Evolutionary conservation across 495 filamentous ascomycete genomes (phyloP).

Genomic region (Talaromyces trachyspermus): DNA sequence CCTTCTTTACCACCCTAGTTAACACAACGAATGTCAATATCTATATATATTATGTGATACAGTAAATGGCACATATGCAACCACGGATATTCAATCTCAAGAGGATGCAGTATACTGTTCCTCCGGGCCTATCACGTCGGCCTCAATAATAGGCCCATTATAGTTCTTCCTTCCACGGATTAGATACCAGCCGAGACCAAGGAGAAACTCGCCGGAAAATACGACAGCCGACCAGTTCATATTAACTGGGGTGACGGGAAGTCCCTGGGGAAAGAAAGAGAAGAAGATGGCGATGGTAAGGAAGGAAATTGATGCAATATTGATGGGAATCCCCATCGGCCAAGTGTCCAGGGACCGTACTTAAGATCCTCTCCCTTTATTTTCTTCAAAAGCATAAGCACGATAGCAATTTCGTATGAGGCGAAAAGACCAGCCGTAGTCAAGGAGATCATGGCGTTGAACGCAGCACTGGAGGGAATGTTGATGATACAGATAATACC

Average conservation of each 20-base stretch:
- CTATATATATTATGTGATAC: too few species aligned
- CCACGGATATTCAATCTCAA: too few species aligned
- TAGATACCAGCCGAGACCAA: conserved; percentile 20
- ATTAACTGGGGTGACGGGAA: conserved; percentile 23
- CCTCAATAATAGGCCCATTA: conserved; percentile 19
- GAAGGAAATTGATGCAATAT: conserved; percentile 27
- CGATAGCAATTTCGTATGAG: conserved; percentile 44
- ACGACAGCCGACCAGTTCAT: conserved; percentile 41
- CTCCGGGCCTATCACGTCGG: too few species aligned
- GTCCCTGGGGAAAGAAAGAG: conserved; percentile 31
- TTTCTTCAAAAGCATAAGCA: conserved; percentile 38
- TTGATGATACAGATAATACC: conserved; percentile 46
- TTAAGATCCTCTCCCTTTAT: conserved; percentile 30
- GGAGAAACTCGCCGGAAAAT: conserved; percentile 21
- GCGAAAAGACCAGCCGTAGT: conserved; percentile 31
- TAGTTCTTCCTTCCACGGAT: conserved; percentile 12
- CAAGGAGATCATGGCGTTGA: conserved; percentile 41
- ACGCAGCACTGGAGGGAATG: conserved; percentile 40
- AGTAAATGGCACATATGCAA: too few species aligned
- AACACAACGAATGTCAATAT: too few species aligned
- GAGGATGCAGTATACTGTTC: too few species aligned
- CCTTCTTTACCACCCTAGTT: too few species aligned
- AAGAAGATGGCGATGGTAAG: conserved; percentile 25
- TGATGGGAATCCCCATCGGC: conserved; percentile 38
- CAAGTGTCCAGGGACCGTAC: conserved; percentile 41